phyloP scores from a whole-genome alignment of 1,284 basidiomycete genomes.

The Ceraceosorus bombacis region DNA sequence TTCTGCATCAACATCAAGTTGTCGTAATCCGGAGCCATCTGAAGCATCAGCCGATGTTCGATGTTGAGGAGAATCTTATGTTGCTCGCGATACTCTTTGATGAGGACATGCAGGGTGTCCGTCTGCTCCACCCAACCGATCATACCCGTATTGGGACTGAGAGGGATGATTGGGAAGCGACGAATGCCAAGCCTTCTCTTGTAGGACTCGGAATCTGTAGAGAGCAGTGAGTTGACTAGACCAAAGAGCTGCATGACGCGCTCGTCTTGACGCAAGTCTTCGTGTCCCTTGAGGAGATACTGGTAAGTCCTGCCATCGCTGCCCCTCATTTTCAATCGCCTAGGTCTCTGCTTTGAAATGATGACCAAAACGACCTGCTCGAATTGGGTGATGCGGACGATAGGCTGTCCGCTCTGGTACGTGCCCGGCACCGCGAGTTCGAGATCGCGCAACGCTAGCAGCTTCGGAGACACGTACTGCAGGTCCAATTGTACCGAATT shows the following conservation, averaged over 20 bases:
- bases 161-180: slow-evolving; percentile 82
- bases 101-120: slow-evolving; percentile 95
- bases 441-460: slow-evolving; percentile 79
- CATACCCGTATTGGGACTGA: slow-evolving; percentile 92
- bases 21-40: slow-evolving; percentile 99
- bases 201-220: slow-evolving; percentile 88
- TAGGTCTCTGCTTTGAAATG: slow-evolving; percentile 94
- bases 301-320: slow-evolving; percentile 90
- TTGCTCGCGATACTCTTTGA: slow-evolving; percentile 59
- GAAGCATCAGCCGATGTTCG: slow-evolving; percentile 91
- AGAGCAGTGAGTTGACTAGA: slow-evolving; percentile 87
- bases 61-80: slow-evolving; percentile 91
- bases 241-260: slow-evolving; percentile 99
- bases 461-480: slow-evolving; percentile 91
- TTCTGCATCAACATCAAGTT: slow-evolving; percentile 89
- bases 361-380: slow-evolving; percentile 61
- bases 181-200: slow-evolving; percentile 93
- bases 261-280: slow-evolving; percentile 97
- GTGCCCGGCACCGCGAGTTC: slow-evolving; percentile 94
- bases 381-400: slow-evolving; percentile 72
- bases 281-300: slow-evolving; percentile 92
- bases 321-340: slow-evolving; percentile 78
- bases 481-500: slow-evolving; percentile 73
- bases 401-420: slow-evolving; percentile 79
- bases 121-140: slow-evolving; percentile 93